Conservation (phyloP, 1,284 basidiomycete species). For the Paramarasmius palmivorus region DNA sequence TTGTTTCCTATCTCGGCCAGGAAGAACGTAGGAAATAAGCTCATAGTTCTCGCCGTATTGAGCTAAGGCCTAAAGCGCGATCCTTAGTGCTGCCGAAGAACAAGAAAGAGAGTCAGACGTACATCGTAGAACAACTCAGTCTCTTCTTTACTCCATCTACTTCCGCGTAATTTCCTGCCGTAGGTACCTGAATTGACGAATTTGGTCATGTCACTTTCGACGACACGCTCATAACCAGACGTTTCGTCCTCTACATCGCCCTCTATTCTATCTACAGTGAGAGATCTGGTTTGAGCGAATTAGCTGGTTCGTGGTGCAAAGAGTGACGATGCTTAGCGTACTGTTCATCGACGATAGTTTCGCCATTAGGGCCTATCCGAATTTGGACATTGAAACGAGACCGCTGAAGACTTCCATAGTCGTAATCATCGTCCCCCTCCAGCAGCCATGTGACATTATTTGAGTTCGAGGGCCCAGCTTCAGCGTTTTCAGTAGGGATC, state of each 20-base stretch:
- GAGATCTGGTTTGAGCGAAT: slow-evolving; percentile 34
- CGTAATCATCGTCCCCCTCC: slow-evolving; percentile 31
- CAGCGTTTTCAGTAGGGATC: too few species aligned
- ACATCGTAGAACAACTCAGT: slow-evolving; percentile 87
- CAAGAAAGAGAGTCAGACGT: slow-evolving; percentile 26
- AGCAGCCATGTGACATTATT: too few species aligned
- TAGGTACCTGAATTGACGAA: slow-evolving; percentile 87
- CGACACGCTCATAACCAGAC: slow-evolving; percentile 73
- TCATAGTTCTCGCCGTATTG: slow-evolving; percentile 94
- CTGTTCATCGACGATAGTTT: slow-evolving; percentile 80
- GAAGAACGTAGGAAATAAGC: slow-evolving; percentile 83
- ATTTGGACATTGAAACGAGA: slow-evolving; percentile 23
- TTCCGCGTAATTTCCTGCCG: slow-evolving; percentile 72
- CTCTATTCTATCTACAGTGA: slow-evolving; percentile 69
- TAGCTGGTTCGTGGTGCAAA: too few species aligned
- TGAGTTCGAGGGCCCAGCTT: too few species aligned
- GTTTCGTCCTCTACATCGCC: slow-evolving; percentile 62
- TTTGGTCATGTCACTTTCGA: slow-evolving; percentile 80
- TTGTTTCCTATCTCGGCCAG: slow-evolving; percentile 82
- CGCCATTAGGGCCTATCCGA: slow-evolving; percentile 43
- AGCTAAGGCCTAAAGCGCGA: slow-evolving; percentile 61
- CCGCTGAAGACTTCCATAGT: too few species aligned
- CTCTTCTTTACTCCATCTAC: slow-evolving; percentile 83
- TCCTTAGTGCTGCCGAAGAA: not conserved
- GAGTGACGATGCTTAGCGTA: too few species aligned